These are phyloP conservation scores for Phytophthora pisi DNA, from an alignment of 352 stramenopile genomes.

Conservation along the genomic window DNA sequence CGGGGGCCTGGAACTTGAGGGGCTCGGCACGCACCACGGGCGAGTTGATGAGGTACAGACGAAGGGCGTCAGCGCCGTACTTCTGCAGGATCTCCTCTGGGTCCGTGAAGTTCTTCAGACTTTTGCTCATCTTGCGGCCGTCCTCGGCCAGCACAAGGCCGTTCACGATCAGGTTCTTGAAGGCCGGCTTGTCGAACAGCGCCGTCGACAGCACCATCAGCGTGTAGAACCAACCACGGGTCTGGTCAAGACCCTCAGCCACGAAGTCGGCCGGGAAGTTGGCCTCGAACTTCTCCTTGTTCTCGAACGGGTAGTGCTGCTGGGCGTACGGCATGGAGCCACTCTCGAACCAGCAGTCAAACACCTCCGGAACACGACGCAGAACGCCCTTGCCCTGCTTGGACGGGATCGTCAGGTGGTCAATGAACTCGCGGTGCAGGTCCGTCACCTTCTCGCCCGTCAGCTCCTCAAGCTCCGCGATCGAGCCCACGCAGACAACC, in stretches of 20 bases:
- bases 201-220: conserved; percentile 99
- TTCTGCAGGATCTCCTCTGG: conserved; percentile 94
- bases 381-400: conserved; percentile 91
- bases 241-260: conserved; percentile 99
- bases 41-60: conserved; percentile 99
- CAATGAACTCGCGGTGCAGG: conserved; percentile 98
- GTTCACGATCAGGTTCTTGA: conserved; percentile 99
- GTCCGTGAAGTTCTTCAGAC: conserved; percentile 99
- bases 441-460: conserved; percentile 94
- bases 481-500: conserved; percentile 96
- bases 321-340: conserved; percentile 99
- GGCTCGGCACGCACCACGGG: conserved; percentile 99
- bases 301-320: conserved; percentile 99
- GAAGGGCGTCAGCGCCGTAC: conserved; percentile 98
- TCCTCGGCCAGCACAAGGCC: conserved; percentile 98
- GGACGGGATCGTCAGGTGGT: conserved; percentile 98
- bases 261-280: conserved; percentile 99
- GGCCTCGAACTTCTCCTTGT: conserved; percentile 97
- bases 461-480: conserved; percentile 96
- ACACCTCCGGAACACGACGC: conserved; percentile 91
- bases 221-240: conserved; percentile 99
- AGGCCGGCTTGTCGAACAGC: conserved; percentile 99
- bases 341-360: conserved; percentile 99
- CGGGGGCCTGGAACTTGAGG: conserved; percentile 96
- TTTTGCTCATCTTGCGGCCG: conserved; percentile 99